Conservation (phyloP, 2,329 filamentous ascomycete species). For the Pseudogymnoascus verrucosus region DNA sequence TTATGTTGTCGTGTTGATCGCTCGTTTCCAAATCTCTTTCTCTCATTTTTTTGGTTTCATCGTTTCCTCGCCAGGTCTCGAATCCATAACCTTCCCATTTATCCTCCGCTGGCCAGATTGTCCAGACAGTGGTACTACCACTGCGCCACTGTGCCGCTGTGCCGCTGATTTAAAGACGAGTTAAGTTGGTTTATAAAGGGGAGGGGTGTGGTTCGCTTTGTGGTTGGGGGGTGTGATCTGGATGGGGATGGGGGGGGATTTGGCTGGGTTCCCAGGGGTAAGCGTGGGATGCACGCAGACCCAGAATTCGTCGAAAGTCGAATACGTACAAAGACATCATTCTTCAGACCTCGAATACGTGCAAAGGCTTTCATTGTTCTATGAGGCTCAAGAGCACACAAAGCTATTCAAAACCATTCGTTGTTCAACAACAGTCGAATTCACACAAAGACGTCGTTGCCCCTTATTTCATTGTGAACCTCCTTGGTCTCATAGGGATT, state of each 20-base stretch:
- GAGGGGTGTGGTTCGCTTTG: neutral
- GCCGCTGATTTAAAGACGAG: neutral
- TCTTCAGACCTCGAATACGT: neutral
- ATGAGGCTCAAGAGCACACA: neutral
- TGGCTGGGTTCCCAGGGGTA: neutral
- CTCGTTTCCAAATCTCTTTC: neutral
- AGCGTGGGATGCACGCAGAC: neutral
- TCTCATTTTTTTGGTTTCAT: neutral
- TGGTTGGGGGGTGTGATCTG: neutral
- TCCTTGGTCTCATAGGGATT: neutral
- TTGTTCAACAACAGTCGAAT: neutral
- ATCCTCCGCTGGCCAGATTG: constrained; percentile 1
- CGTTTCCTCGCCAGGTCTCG: neutral
- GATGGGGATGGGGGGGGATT: neutral
- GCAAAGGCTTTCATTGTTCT: neutral
- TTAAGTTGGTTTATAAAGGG: neutral
- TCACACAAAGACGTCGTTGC: neutral
- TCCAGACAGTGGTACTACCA: constrained; percentile 5
- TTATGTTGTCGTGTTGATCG: neutral
- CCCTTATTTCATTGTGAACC: neutral
- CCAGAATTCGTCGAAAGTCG: neutral
- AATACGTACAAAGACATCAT: neutral
- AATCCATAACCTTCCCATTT: neutral
- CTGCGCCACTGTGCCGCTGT: constrained; percentile 6
- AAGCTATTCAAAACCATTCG: neutral